Evolutionary conservation across 2,329 filamentous ascomycete species (phyloP).

Genomic region (Phyllachora maydis): DNA sequence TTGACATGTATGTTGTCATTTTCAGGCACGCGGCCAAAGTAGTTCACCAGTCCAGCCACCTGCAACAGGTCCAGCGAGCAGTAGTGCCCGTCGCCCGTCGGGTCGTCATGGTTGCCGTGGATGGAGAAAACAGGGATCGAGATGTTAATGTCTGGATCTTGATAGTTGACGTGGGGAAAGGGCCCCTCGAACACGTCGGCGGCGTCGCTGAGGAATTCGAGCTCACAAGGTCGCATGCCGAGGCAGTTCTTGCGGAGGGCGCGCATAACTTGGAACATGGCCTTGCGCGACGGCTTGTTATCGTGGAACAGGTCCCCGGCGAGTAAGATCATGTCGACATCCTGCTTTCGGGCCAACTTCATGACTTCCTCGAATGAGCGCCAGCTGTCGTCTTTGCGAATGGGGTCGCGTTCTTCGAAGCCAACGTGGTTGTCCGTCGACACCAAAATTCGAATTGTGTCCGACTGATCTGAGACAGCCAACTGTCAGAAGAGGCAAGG

Average conservation of each 20-base stretch:
- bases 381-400: constrained; percentile 96
- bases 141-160: constrained; percentile 91
- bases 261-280: constrained; percentile 94
- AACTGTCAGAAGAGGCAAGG: constrained; percentile 2
- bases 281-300: constrained; percentile 88
- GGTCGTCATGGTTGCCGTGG: constrained; percentile 95
- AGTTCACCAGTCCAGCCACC: constrained; percentile 81
- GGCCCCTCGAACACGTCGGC: constrained; percentile 77
- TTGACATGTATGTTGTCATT: constrained; percentile 87
- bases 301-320: constrained; percentile 95
- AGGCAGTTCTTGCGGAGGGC: constrained; percentile 84
- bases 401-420: constrained; percentile 79
- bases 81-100: constrained; percentile 83
- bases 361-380: constrained; percentile 90
- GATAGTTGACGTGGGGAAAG: constrained; percentile 92
- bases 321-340: constrained; percentile 95
- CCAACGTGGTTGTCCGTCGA: constrained; percentile 97
- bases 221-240: constrained; percentile 84
- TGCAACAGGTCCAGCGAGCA: constrained; percentile 84
- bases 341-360: constrained; percentile 63
- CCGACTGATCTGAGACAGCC: constrained; percentile 35
- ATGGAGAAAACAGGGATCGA: constrained; percentile 96
- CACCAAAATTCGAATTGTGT: constrained; percentile 87
- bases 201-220: constrained; percentile 87
- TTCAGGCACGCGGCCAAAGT: constrained; percentile 81